These are phyloP conservation scores for Hebeloma cylindrosporum DNA, from an alignment of 768 basidiomycete species.

Conservation along the genomic window DNA sequence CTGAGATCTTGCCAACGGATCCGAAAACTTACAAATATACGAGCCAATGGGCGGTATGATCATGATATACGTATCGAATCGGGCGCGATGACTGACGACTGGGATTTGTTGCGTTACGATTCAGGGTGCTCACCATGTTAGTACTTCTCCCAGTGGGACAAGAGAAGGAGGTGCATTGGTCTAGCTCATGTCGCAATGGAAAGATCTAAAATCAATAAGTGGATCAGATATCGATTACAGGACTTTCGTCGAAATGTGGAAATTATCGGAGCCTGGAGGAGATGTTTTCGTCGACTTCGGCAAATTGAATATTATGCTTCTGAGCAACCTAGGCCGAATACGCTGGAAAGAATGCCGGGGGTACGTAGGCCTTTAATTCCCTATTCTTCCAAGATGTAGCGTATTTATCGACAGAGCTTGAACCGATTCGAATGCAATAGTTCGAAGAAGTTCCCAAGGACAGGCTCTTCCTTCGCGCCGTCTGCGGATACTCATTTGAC, in stretches of 20 bases:
- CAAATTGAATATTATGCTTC: conserved; percentile 61
- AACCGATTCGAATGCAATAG: conserved; percentile 16
- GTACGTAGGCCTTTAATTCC: conserved; percentile 34
- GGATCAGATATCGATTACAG: conserved; percentile 69
- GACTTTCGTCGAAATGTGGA: conserved; percentile 73
- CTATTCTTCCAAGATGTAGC: background rate
- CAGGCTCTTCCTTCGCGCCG: conserved; percentile 41
- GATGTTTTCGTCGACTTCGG: conserved; percentile 61
- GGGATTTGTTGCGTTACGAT: background rate
- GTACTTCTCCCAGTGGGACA: conserved; percentile 43
- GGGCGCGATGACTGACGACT: background rate
- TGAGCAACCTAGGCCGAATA: conserved; percentile 35
- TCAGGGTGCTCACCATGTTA: conserved; percentile 82
- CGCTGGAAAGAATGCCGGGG: conserved; percentile 52
- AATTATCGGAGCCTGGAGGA: conserved; percentile 57
- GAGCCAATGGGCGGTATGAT: conserved; percentile 77
- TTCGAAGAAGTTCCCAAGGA: conserved; percentile 35
- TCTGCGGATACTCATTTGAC: conserved; percentile 51
- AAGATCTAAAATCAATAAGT: no score
- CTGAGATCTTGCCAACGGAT: conserved; percentile 70
- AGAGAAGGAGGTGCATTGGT: conserved; percentile 44
- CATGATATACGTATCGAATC: background rate
- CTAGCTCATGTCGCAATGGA: background rate
- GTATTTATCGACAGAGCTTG: conserved; percentile 16
- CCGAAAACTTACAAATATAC: conserved; percentile 67